A percentile compares a stretch with the other conserved stretches of the same genome.
phyloP scores from a whole-genome alignment of 2,329 filamentous ascomycete species.

The Sporothrix humicola region DNA sequence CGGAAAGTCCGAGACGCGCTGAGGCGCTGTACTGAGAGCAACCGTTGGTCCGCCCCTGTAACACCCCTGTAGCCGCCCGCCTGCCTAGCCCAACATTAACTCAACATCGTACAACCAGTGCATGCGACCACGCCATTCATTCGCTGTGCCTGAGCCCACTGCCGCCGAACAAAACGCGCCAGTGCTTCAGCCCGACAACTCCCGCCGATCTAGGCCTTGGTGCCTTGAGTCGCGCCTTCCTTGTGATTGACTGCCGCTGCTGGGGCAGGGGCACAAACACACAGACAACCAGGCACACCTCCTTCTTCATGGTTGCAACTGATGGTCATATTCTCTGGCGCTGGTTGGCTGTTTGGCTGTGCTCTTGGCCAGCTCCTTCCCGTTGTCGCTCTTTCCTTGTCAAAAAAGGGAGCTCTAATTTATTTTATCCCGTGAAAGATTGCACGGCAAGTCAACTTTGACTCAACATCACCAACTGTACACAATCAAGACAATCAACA shows the following conservation, averaged over 20 bases:
- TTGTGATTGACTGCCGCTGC: conserved; percentile 26
- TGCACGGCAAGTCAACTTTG: not conserved
- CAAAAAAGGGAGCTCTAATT: not conserved
- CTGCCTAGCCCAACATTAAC: not conserved
- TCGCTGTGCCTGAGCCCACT: conserved; percentile 12
- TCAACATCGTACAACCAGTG: not conserved
- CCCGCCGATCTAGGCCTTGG: conserved; percentile 24
- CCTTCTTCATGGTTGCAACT: not conserved
- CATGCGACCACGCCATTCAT: conserved; percentile 17
- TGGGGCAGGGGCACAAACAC: conserved; percentile 12
- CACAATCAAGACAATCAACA: conserved; percentile 5
- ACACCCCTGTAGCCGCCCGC: not conserved
- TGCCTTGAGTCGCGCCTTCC: not conserved
- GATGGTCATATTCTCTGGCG: conserved; percentile 1
- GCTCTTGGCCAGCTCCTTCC: not conserved
- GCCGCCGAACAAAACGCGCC: conserved; percentile 18
- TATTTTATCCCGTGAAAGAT: not conserved
- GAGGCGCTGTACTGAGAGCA: not conserved
- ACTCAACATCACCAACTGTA: not conserved
- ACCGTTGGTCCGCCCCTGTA: not conserved
- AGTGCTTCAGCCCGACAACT: conserved; percentile 23
- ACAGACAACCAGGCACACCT: not conserved
- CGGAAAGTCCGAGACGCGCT: conserved; percentile 5
- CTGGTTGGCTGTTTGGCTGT: conserved; percentile 22
- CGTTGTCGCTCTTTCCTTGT: conserved; percentile 9